Conservation (phyloP, 768 basidiomycete genomes). For the Ephemerocybe angulata region DNA sequence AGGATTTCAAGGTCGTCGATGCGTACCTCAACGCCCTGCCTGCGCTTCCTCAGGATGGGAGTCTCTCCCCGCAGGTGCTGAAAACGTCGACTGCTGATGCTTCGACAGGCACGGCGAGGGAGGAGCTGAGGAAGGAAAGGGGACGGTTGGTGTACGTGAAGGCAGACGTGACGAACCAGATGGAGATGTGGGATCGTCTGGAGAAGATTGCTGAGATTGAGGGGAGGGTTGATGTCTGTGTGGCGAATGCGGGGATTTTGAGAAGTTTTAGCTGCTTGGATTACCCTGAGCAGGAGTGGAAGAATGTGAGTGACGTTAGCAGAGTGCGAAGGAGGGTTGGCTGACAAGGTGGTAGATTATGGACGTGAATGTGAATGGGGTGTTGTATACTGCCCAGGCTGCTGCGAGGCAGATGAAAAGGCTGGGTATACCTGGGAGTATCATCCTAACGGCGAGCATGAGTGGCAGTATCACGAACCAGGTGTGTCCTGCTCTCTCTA, state of each 20-base stretch:
- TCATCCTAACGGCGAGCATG: slow-evolving; percentile 60
- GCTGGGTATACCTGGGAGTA: slow-evolving; percentile 45
- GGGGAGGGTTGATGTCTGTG: slow-evolving; percentile 58
- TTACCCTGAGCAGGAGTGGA: slow-evolving; percentile 53
- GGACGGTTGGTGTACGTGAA: slow-evolving; percentile 44
- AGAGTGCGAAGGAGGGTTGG: not conserved
- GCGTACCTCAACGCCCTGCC: slow-evolving; percentile 38
- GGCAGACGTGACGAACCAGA: slow-evolving; percentile 57
- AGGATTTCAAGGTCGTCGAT: slow-evolving; percentile 46
- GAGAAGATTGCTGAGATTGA: slow-evolving; percentile 56
- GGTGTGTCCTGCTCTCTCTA: slow-evolving; percentile 2
- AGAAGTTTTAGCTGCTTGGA: slow-evolving; percentile 48
- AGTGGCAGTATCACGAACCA: slow-evolving; percentile 57
- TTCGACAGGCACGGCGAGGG: not conserved
- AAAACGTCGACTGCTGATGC: not conserved
- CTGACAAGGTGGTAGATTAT: slow-evolving; percentile 28
- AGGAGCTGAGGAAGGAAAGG: slow-evolving; percentile 17
- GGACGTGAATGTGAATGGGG: slow-evolving; percentile 59
- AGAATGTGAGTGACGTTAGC: slow-evolving; percentile 36
- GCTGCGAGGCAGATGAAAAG: slow-evolving; percentile 56
- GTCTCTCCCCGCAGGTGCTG: not conserved
- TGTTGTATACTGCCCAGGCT: slow-evolving; percentile 57
- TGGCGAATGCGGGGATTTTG: slow-evolving; percentile 66
- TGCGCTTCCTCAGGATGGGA: slow-evolving; percentile 1
- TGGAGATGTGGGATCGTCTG: slow-evolving; percentile 40